These are phyloP conservation scores for Thuidium tamariscinum DNA, from an alignment of 225 moss, liverwort and hornwort genomes.

Conservation along the genomic window DNA sequence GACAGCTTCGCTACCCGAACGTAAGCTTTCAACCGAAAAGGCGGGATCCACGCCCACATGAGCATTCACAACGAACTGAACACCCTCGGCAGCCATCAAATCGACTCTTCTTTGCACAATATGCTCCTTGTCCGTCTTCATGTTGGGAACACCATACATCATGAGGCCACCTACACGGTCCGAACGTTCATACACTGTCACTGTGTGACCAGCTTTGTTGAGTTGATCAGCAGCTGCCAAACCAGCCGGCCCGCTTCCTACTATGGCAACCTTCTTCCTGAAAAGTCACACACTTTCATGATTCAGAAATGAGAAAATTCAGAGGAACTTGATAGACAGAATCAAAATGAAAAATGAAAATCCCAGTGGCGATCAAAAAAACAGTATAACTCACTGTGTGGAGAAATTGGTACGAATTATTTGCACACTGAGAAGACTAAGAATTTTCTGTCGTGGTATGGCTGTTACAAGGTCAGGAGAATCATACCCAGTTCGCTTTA, in stretches of 20 bases:
- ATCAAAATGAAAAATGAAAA: neutral
- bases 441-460: neutral
- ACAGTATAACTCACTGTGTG: neutral
- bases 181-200: constrained; percentile 75
- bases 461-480: neutral
- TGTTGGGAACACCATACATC: constrained; percentile 96
- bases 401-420: neutral
- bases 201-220: constrained; percentile 68
- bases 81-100: constrained; percentile 64
- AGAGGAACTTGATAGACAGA: neutral
- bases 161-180: constrained; percentile 83
- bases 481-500: constrained; percentile 54
- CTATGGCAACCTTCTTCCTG: constrained; percentile 72
- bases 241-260: constrained; percentile 83
- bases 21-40: constrained; percentile 52
- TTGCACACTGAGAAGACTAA: neutral
- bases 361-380: neutral
- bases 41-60: constrained; percentile 63
- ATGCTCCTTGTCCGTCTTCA: constrained; percentile 81
- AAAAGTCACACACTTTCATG: neutral
- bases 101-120: constrained; percentile 72
- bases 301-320: neutral
- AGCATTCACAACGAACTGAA: constrained; percentile 68
- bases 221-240: constrained; percentile 81
- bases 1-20: constrained; percentile 44